These are phyloP conservation scores for Monilinia aucupariae DNA, from an alignment of 2,329 filamentous ascomycete genomes.

Conservation along the genomic window DNA sequence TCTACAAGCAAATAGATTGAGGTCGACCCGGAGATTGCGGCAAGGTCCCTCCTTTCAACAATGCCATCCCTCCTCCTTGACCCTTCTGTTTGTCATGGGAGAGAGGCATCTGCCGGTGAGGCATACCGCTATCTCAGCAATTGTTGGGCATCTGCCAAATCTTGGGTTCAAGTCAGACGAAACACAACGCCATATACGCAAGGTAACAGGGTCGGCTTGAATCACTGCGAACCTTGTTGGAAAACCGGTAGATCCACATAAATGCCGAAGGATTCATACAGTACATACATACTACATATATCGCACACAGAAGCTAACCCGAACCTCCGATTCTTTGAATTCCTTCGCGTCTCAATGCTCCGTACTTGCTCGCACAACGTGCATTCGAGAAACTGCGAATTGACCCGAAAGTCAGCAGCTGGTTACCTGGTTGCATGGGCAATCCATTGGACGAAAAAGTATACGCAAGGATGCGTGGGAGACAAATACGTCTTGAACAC, in stretches of 20 bases:
- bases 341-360: neutral
- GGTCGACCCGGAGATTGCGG: neutral
- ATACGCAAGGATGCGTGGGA: neutral
- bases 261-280: neutral
- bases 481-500: neutral
- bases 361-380: neutral
- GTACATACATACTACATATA: neutral
- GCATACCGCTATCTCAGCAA: neutral
- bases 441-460: neutral
- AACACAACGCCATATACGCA: neutral
- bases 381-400: neutral
- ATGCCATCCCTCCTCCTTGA: neutral
- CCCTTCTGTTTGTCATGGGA: no score
- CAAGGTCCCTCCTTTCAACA: neutral
- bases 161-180: neutral
- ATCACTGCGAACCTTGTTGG: neutral
- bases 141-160: neutral
- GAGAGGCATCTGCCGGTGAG: neutral
- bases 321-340: neutral
- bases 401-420: neutral
- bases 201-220: neutral
- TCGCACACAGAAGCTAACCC: neutral
- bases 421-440: neutral
- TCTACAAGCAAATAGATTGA: neutral
- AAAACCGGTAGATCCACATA: neutral